Percentiles rank a stretch among this genome's conserved stretches.
phyloP scores from a whole-genome alignment of 1,139 yeast species.

The Casaregolazyma suthepensis region DNA sequence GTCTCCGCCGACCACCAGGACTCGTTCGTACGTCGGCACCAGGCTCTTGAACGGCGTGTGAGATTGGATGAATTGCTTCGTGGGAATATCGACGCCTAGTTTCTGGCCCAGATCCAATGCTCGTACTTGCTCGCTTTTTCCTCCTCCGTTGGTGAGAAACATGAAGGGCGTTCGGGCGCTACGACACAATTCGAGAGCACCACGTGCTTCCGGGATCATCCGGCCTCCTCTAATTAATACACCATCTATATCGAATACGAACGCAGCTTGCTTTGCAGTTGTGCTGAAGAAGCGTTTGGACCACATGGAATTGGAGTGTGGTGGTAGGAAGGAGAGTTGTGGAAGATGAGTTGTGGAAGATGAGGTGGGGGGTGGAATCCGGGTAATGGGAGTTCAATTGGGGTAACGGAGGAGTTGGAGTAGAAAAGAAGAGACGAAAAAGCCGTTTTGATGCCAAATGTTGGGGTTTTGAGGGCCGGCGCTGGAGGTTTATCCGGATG shows the following conservation, averaged over 20 bases:
- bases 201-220: conserved; percentile 62
- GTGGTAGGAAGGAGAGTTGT: not conserved
- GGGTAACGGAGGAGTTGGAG: not conserved
- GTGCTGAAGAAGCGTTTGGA: not conserved
- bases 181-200: conserved; percentile 56
- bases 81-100: conserved; percentile 45
- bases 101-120: conserved; percentile 50
- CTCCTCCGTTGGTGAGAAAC: conserved; percentile 91
- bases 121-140: conserved; percentile 60
- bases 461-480: not conserved
- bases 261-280: conserved; percentile 20
- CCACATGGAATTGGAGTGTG: not conserved
- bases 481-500: too few relatives aligned
- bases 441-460: not conserved
- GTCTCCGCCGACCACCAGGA: conserved; percentile 80
- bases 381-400: not conserved
- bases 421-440: too few relatives aligned
- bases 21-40: conserved; percentile 49
- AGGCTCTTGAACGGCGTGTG: conserved; percentile 83
- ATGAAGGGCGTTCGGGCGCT: conserved; percentile 66
- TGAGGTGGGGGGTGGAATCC: not conserved
- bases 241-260: conserved; percentile 65
- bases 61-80: conserved; percentile 70
- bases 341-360: not conserved
- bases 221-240: conserved; percentile 76